A percentile compares a stretch with the other conserved stretches of the same genome.
Conservation (phyloP, 352 stramenopile genomes). For the Thalassiosira hispida region DNA sequence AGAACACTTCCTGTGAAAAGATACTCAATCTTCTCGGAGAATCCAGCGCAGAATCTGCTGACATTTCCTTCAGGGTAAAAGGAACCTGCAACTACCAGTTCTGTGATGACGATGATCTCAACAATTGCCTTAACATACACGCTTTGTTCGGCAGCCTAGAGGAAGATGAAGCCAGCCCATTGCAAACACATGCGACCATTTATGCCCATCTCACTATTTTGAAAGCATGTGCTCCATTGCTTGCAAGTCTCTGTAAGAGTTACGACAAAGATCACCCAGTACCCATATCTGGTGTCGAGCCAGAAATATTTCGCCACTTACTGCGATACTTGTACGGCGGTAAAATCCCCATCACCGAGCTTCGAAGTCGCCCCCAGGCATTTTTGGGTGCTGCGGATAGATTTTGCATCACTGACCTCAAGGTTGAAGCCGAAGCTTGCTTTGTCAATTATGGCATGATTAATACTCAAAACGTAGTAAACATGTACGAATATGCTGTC, state of each 20-base stretch:
- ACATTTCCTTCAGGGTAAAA: neutral
- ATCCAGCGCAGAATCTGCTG: neutral
- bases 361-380: neutral
- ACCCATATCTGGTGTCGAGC: neutral
- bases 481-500: neutral
- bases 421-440: neutral
- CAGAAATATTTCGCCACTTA: neutral
- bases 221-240: neutral
- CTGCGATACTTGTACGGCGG: slow-evolving; percentile 1
- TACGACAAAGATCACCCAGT: neutral
- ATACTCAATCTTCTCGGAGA: neutral
- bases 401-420: neutral
- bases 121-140: neutral
- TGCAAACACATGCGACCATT: neutral
- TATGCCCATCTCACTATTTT: neutral
- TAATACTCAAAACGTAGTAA: neutral
- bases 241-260: neutral
- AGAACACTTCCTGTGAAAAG: neutral
- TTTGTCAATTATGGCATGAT: neutral
- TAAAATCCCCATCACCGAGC: neutral
- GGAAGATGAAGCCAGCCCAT: neutral
- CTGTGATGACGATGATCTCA: neutral
- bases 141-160: neutral
- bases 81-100: neutral
- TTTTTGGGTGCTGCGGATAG: slow-evolving; percentile 3